A percentile compares a stretch with the other conserved stretches of the same genome.
phyloP scores from a whole-genome alignment of 2,329 filamentous ascomycete genomes.

The Neofusicoccum ribis region DNA sequence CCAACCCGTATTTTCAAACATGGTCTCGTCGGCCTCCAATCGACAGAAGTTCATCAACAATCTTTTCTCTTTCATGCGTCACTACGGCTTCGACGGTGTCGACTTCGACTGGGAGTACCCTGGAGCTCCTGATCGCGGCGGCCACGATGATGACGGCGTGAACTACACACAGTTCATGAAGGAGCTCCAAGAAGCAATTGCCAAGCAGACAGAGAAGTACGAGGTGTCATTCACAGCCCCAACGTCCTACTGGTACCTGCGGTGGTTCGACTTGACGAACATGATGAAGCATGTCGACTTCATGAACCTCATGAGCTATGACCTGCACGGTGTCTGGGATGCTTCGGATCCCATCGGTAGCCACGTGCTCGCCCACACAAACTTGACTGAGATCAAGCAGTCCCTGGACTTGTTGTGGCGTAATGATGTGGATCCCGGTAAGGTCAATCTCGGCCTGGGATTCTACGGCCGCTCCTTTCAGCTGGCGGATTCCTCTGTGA shows the following conservation, averaged over 20 bases:
- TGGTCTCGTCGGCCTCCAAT: slow-evolving; percentile 32
- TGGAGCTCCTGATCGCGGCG: slow-evolving; percentile 37
- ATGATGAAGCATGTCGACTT: slow-evolving; percentile 37
- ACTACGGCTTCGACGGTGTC: slow-evolving; percentile 47
- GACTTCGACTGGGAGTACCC: slow-evolving; percentile 28
- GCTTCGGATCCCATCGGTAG: slow-evolving; percentile 31
- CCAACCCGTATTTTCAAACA: slow-evolving; percentile 33
- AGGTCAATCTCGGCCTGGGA: slow-evolving; percentile 48
- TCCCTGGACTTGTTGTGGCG: slow-evolving; percentile 50
- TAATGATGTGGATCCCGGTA: slow-evolving; percentile 41
- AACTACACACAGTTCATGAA: slow-evolving; percentile 28
- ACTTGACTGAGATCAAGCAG: slow-evolving; percentile 49
- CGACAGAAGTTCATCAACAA: slow-evolving; percentile 39
- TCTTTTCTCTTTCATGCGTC: slow-evolving; percentile 42
- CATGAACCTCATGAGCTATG: slow-evolving; percentile 50
- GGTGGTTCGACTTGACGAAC: slow-evolving; percentile 29
- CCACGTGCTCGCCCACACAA: slow-evolving; percentile 44
- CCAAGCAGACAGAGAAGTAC: slow-evolving; percentile 8
- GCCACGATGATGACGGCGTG: slow-evolving; percentile 35
- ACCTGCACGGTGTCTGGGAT: slow-evolving; percentile 47
- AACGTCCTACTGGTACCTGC: slow-evolving; percentile 30
- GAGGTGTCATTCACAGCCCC: slow-evolving; percentile 30
- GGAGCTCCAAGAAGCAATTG: slow-evolving; percentile 27
- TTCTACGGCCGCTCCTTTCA: slow-evolving; percentile 48
- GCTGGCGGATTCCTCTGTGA: slow-evolving; percentile 16